Conservation (phyloP, 2,329 filamentous ascomycete species). For the Nothophoma quercina region DNA sequence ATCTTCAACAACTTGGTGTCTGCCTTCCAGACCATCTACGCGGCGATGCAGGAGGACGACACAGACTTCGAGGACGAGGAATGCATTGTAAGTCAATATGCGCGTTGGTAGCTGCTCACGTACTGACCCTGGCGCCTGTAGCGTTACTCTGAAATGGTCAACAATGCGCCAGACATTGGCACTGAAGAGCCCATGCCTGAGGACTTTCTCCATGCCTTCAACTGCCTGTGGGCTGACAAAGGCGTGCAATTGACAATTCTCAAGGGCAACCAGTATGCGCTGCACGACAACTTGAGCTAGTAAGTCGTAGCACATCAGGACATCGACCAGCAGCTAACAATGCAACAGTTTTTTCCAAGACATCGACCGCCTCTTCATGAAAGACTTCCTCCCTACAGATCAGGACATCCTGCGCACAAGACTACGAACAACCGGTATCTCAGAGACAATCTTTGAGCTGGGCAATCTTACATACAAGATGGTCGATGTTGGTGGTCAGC, state of each 20-base stretch:
- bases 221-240: constrained; percentile 80
- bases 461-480: constrained; percentile 94
- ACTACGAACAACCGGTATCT: constrained; percentile 92
- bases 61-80: constrained; percentile 80
- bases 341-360: constrained; percentile 76
- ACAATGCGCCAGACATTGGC: constrained; percentile 81
- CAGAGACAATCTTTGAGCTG: constrained; percentile 91
- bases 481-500: constrained; percentile 93
- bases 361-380: constrained; percentile 67
- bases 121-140: constrained; percentile 48
- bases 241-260: constrained; percentile 88
- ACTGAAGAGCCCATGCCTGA: constrained; percentile 80
- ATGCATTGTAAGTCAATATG: constrained; percentile 73
- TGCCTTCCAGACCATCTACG: constrained; percentile 87
- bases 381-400: constrained; percentile 86
- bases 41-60: constrained; percentile 86
- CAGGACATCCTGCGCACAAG: constrained; percentile 93
- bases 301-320: constrained; percentile 56
- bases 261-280: constrained; percentile 94
- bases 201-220: constrained; percentile 82
- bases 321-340: constrained; percentile 24
- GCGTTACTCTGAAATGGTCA: constrained; percentile 80
- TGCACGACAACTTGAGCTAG: constrained; percentile 96
- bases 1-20: constrained; percentile 95
- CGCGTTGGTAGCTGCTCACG: background rate